A percentile compares a stretch with the other conserved stretches of the same genome.
phyloP scores from a whole-genome alignment of 495 filamentous ascomycete species.

The Trichoderma erinaceum region DNA sequence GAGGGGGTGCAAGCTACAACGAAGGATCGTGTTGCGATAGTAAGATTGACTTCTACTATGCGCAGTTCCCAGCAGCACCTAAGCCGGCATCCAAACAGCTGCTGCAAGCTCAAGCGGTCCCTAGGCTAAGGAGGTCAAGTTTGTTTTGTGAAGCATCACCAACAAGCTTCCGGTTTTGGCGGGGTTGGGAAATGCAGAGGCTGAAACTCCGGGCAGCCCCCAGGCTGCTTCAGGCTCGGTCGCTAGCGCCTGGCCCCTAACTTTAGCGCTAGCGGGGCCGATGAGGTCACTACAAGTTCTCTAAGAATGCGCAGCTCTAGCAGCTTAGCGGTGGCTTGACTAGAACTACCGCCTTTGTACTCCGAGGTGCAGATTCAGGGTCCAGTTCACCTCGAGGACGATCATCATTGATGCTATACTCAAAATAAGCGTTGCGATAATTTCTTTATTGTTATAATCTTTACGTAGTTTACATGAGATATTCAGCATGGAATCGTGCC shows the following conservation, averaged over 20 bases:
- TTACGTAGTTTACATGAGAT: no score
- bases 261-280: slow-evolving; percentile 12
- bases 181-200: slow-evolving; percentile 2
- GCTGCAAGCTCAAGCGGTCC: neutral
- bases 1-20: neutral
- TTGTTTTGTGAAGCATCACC: slow-evolving; percentile 13
- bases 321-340: neutral
- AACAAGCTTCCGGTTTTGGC: slow-evolving; percentile 9
- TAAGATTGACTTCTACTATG: neutral
- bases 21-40: neutral
- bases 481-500: neutral
- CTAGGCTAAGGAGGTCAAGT: neutral
- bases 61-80: neutral
- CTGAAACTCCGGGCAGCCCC: slow-evolving; percentile 1
- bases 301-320: neutral
- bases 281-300: neutral
- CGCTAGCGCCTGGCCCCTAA: slow-evolving; percentile 4
- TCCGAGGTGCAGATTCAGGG: neutral
- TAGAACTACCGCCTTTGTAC: no score
- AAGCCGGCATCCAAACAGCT: neutral
- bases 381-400: no score
- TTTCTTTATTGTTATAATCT: no score
- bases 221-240: slow-evolving; percentile 2
- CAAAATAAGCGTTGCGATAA: no score
- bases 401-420: no score